Evolutionary conservation across 805 yeast genomes (phyloP), one percentile per base, ranked within the genome.

Genomic region (Metschnikowia baotianmanensis): DNA sequence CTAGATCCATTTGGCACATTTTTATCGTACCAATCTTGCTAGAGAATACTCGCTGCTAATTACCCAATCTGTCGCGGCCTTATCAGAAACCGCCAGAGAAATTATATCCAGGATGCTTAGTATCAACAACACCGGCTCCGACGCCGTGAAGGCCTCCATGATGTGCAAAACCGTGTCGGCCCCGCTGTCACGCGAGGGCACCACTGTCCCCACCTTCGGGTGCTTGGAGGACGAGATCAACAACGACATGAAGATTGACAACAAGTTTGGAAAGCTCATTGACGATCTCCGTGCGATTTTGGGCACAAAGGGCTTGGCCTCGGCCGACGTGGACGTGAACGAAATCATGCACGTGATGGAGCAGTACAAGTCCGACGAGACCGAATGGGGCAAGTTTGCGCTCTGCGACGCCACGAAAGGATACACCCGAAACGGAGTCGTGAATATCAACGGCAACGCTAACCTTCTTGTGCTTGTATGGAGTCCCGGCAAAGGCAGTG

Each of bases 391-490:
- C 29, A 63, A 65, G 44, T 82, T 63, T 61, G 86, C 86, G 4
- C 64, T 75, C 25, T 65, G 62, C 24, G 87, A 83, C 50, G 50
- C 65, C 8, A 54, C 72, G 23, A 56, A 76, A 44, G 67, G 67
- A 42, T 83, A 82, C 52, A 65, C 76, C 17, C 60, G 89, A 42
- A 87, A 85, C 56, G 96, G 96, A 2, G 76, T 91, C 21, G 78
- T 74, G 26, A 80, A 83, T 53, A 74, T 86, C 50, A 85, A 86
- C 59, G 74, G 75, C 13, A 78, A 77, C 52, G 96, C 86, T 30
- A 82, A 83, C 52, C 64, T 83, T 41, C 67, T 83, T 38, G 61
- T 83, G 12, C 61, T 83, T 36, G 87, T 82, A 16, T 83, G 91
- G 91, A 71, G 74, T 38, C 88, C 89, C 1, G 78, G 79, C 6